Conservation (phyloP, 2,329 filamentous ascomycete species). For the Ophiocordyceps sinensis region DNA sequence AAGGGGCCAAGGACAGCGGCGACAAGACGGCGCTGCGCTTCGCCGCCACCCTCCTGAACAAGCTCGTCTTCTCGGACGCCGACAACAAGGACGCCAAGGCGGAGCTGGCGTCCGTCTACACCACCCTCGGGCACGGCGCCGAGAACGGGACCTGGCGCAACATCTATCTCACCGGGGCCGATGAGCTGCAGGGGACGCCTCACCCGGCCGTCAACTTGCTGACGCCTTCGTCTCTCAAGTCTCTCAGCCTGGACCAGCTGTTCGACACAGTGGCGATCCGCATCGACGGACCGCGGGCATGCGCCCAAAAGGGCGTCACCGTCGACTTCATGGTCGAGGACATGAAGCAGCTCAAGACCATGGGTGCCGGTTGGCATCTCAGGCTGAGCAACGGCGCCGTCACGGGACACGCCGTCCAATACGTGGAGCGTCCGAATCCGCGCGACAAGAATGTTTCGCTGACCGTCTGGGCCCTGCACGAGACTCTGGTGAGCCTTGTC, state of each 20-base stretch:
- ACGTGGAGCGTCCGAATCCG: not conserved
- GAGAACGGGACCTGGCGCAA: constrained; percentile 27
- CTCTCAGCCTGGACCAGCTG: not conserved
- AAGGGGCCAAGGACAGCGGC: too few species aligned
- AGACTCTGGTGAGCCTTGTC: not conserved
- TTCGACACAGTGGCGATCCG: not conserved
- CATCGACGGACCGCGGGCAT: not conserved
- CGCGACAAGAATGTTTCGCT: not conserved
- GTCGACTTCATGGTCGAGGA: constrained; percentile 1
- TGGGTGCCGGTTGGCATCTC: not conserved
- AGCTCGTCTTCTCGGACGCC: constrained; percentile 17
- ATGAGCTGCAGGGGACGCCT: constrained; percentile 9
- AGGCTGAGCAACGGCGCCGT: constrained; percentile 3
- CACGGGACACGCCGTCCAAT: not conserved
- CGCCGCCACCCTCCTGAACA: constrained; percentile 21
- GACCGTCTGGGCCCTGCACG: not conserved
- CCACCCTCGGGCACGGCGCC: constrained; percentile 18
- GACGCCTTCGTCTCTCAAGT: not conserved
- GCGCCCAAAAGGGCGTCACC: not conserved
- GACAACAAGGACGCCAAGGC: constrained; percentile 5
- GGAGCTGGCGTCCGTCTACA: constrained; percentile 16
- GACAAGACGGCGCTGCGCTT: constrained; percentile 20
- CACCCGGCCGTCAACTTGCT: not conserved
- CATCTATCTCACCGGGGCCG: constrained; percentile 19
- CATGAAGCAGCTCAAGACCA: not conserved